phyloP scores from a whole-genome alignment of 768 basidiomycete species.

The Calocybe indica region DNA sequence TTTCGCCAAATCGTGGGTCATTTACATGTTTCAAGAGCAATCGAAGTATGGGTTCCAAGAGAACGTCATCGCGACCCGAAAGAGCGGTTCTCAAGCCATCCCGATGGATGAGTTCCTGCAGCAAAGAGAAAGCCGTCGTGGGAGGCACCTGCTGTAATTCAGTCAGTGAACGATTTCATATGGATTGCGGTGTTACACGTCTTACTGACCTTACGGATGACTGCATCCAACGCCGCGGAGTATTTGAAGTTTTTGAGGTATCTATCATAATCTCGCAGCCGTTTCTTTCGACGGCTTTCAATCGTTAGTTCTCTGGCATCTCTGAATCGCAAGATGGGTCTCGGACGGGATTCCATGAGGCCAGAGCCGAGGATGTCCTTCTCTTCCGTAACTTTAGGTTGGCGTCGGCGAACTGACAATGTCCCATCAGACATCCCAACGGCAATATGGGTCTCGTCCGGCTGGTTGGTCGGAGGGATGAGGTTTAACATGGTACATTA shows the following conservation, averaged over 20 bases:
- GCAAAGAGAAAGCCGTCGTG: conserved; percentile 79
- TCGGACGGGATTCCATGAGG: conserved; percentile 45
- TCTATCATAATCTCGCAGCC: conserved; percentile 83
- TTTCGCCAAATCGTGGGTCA: conserved; percentile 89
- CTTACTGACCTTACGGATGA: conserved; percentile 66
- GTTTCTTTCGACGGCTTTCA: conserved; percentile 62
- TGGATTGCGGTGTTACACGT: neutral
- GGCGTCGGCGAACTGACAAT: conserved; percentile 89
- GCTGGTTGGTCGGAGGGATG: conserved; percentile 37
- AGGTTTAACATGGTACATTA: conserved; percentile 6
- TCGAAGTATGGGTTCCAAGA: conserved; percentile 86
- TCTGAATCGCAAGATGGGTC: conserved; percentile 40
- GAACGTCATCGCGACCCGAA: conserved; percentile 86
- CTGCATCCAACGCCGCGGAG: conserved; percentile 89
- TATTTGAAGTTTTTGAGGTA: conserved; percentile 91
- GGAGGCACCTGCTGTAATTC: conserved; percentile 72
- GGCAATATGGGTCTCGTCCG: conserved; percentile 93
- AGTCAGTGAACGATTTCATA: neutral
- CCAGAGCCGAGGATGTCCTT: neutral
- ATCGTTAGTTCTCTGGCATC: conserved; percentile 76
- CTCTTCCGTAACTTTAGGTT: conserved; percentile 62
- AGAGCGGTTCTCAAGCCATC: conserved; percentile 86
- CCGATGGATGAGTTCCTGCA: conserved; percentile 89
- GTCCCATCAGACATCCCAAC: conserved; percentile 99
- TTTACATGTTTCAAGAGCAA: conserved; percentile 79